These are phyloP conservation scores for Citeromyces matritensis DNA, from an alignment of 805 yeast genomes.

Conservation along the genomic window DNA sequence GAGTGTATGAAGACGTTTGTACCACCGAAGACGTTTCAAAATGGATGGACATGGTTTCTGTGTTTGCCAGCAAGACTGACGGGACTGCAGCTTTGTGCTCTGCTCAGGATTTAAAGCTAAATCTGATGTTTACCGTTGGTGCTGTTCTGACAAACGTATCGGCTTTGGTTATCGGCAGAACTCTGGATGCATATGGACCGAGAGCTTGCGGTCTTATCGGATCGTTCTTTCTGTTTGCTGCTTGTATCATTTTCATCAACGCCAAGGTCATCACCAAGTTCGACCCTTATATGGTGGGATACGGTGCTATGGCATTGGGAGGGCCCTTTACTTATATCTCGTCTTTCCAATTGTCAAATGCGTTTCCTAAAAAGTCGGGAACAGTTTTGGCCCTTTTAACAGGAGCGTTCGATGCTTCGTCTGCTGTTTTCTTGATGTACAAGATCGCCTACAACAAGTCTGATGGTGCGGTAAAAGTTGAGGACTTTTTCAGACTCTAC, in stretches of 20 bases:
- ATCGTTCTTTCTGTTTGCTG: slow-evolving; percentile 26
- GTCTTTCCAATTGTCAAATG: slow-evolving; percentile 39
- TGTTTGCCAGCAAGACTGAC: slow-evolving; percentile 3
- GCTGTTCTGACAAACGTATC: slow-evolving; percentile 41
- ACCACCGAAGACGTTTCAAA: slow-evolving; percentile 9
- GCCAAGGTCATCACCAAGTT: slow-evolving; percentile 15
- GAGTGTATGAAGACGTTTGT: slow-evolving; percentile 59
- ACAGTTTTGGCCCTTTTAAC: slow-evolving; percentile 35
- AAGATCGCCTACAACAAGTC: slow-evolving; percentile 20
- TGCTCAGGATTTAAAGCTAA: slow-evolving; percentile 36
- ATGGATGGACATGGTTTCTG: neutral
- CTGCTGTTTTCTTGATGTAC: slow-evolving; percentile 36
- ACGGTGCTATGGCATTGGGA: slow-evolving; percentile 37
- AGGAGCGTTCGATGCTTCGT: slow-evolving; percentile 45
- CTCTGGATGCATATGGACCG: slow-evolving; percentile 36
- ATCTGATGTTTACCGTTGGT: slow-evolving; percentile 43
- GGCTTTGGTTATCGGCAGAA: slow-evolving; percentile 32
- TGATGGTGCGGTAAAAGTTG: slow-evolving; percentile 19
- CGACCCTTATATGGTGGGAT: slow-evolving; percentile 39
- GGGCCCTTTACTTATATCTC: slow-evolving; percentile 45
- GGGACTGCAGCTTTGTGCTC: slow-evolving; percentile 27
- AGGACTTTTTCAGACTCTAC: slow-evolving; percentile 28
- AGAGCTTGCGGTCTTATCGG: slow-evolving; percentile 37
- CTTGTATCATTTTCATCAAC: slow-evolving; percentile 28
- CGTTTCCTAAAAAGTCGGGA: slow-evolving; percentile 39